Base-by-base conservation (phyloP, 2,329 filamentous ascomycete genomes). In the Fusarium nanum region DNA sequence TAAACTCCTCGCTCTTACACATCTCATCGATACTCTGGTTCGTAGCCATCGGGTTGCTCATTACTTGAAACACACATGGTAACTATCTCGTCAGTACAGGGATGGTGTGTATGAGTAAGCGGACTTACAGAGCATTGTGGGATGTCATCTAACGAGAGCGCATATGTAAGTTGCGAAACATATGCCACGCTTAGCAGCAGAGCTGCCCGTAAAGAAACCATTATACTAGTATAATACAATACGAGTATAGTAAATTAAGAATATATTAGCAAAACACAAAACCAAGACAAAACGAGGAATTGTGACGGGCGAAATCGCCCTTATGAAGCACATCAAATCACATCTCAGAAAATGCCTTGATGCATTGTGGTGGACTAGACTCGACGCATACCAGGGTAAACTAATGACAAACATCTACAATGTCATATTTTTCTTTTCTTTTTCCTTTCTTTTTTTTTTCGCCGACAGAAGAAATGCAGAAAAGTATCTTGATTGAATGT, bases 41-140 rank as follows among this genome's bases (percentile, higher is more conserved):
- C 18, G 57, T 16, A 8, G 18, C 20, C 13, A 14, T 23, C 6
- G 23, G 30, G 10, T 30, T 32, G 20, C 16, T 56, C 28, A 60
- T 25, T 5, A 55, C 20, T 9, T 45, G 23, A 5, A 56, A 23
- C 2, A 46, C 32, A 37, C 57, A 60, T 22, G 30, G 20, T 25
- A 40, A 9, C 57, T 60, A 2, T 27, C 16, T 14, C 3, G 2
- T 60, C 6, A 56, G 34, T 4, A 23, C 11, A 14, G 12, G 10
- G 13, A 14, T 12, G 6, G 4, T 16, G 1, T 6, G 16, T 7
- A 16, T 13, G 32, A 40, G 13, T 42, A 14, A 27, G 13, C 16
- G 1, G 5, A 56, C 57, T 22, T 22, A 60, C 57, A 37, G 57
- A 44, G 16, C 57, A 60, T 56, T 47, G 18, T 10, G 57, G 57